Percentiles rank a stretch among this genome's conserved stretches.
These are phyloP conservation scores for Tricholoma sp. DNA, from an alignment of 768 basidiomycete species.

Conservation along the genomic window DNA sequence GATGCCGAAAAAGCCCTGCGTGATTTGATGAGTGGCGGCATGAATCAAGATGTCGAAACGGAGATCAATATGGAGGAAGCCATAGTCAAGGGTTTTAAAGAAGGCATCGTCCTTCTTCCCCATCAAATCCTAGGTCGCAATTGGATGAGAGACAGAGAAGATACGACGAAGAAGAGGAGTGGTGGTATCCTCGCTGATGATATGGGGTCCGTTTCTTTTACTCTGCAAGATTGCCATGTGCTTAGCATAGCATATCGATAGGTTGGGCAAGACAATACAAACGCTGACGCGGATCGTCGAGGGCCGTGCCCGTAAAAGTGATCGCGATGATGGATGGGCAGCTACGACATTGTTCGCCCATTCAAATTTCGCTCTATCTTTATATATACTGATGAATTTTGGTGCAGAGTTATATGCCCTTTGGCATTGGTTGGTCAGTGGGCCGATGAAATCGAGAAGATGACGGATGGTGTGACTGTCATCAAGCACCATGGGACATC, in stretches of 20 bases:
- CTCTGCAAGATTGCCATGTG: not conserved
- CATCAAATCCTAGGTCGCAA: conserved; percentile 83
- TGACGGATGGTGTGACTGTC: conserved; percentile 62
- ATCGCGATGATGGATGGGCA: conserved; percentile 69
- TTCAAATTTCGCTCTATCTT: not conserved
- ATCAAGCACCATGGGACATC: conserved; percentile 78
- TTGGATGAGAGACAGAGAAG: conserved; percentile 88
- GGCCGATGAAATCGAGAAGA: conserved; percentile 78
- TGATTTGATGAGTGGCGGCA: conserved; percentile 67
- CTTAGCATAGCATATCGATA: conserved; percentile 19
- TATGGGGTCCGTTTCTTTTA: conserved; percentile 56
- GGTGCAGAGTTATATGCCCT: conserved; percentile 76
- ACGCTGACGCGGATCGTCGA: conserved; percentile 84
- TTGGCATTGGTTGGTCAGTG: conserved; percentile 88
- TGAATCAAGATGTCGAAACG: conserved; percentile 51
- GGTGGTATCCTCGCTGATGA: conserved; percentile 94
- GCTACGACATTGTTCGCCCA: conserved; percentile 61
- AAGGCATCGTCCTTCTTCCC: conserved; percentile 66
- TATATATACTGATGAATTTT: conserved; percentile 2
- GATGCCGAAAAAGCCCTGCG: conserved; percentile 78
- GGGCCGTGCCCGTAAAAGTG: conserved; percentile 63
- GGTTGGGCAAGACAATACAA: conserved; percentile 89
- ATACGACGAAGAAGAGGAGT: conserved; percentile 53
- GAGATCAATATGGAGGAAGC: conserved; percentile 65
- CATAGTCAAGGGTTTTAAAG: conserved; percentile 71